Evolutionary conservation across 2,329 filamentous ascomycete genomes (phyloP).

Genomic region (Reticulascus tulasneorum): DNA sequence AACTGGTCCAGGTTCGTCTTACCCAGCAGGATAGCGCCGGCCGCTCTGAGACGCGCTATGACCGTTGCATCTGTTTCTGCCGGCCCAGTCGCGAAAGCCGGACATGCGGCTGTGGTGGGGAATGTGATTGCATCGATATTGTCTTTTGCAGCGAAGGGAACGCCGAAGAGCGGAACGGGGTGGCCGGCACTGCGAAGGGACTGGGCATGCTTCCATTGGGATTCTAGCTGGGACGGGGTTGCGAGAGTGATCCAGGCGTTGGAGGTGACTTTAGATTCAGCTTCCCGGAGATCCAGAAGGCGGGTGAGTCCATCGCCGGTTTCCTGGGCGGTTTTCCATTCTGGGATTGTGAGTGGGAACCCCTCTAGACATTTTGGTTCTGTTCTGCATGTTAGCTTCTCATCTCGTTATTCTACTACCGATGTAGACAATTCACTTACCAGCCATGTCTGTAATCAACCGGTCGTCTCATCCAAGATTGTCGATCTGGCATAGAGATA

Average conservation of each 20-base stretch:
- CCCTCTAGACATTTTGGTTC: too few relatives aligned
- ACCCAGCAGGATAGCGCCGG: slow-evolving; percentile 54
- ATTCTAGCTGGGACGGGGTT: slow-evolving; percentile 19
- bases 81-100: slow-evolving; percentile 41
- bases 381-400: too few relatives aligned
- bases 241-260: slow-evolving; percentile 28
- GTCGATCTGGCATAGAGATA: too few relatives aligned
- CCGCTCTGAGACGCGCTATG: slow-evolving; percentile 43
- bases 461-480: too few relatives aligned
- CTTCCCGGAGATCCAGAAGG: slow-evolving; percentile 19
- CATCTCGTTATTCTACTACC: too few relatives aligned
- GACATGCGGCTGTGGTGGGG: slow-evolving; percentile 50
- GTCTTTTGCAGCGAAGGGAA: slow-evolving; percentile 56
- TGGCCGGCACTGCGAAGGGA: slow-evolving; percentile 34
- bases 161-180: slow-evolving; percentile 49
- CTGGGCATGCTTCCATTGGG: slow-evolving; percentile 31
- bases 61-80: slow-evolving; percentile 41
- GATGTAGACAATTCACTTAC: too few relatives aligned
- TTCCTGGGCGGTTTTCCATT: slow-evolving; percentile 21
- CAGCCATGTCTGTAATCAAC: too few relatives aligned
- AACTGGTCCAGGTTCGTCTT: slow-evolving; percentile 61
- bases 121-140: slow-evolving; percentile 50
- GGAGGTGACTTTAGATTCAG: slow-evolving; percentile 18
- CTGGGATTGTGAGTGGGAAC: slow-evolving; percentile 14
- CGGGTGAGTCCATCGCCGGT: slow-evolving; percentile 21